Evolutionary conservation across 805 yeast species (phyloP).

Genomic region (Saturnispora dispora): DNA sequence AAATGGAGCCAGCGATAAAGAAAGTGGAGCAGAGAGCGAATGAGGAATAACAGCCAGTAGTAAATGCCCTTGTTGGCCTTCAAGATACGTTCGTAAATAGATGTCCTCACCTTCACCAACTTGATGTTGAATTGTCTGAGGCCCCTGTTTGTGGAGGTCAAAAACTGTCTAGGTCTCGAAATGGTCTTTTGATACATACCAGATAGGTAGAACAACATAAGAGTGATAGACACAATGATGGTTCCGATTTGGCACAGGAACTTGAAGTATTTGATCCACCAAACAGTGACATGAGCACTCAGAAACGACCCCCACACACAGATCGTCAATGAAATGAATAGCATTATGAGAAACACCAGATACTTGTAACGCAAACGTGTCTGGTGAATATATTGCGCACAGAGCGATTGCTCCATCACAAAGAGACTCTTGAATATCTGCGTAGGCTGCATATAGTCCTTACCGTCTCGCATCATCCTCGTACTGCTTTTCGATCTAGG

Average conservation of each 20-base stretch:
- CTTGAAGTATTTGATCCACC: constrained; percentile 25
- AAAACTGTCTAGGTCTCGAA: constrained; percentile 68
- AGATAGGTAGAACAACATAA: constrained; percentile 69
- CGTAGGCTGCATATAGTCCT: constrained; percentile 6
- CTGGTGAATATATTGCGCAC: constrained; percentile 74
- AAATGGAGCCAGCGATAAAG: constrained; percentile 5
- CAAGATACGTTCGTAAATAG: constrained; percentile 6
- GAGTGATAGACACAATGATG: constrained; percentile 54
- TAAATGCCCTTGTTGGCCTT: neutral
- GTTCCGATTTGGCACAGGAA: constrained; percentile 45
- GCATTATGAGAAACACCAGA: constrained; percentile 41
- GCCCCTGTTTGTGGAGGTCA: constrained; percentile 82
- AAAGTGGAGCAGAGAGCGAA: neutral
- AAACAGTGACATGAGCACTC: neutral
- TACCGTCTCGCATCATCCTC: neutral
- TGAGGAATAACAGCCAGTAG: neutral
- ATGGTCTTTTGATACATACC: constrained; percentile 88
- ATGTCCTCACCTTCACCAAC: constrained; percentile 49
- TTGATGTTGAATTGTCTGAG: constrained; percentile 73
- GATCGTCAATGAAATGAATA: constrained; percentile 22
- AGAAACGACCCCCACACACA: constrained; percentile 3
- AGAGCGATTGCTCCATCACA: constrained; percentile 75
- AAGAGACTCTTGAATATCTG: constrained; percentile 74
- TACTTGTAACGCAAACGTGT: constrained; percentile 55
- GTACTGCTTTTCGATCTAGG: constrained; percentile 3